A percentile compares a stretch with the other conserved stretches of the same genome.
These are phyloP conservation scores for Fomitiporia mediterranea DNA, from an alignment of 1,284 basidiomycete genomes.

Conservation along the genomic window DNA sequence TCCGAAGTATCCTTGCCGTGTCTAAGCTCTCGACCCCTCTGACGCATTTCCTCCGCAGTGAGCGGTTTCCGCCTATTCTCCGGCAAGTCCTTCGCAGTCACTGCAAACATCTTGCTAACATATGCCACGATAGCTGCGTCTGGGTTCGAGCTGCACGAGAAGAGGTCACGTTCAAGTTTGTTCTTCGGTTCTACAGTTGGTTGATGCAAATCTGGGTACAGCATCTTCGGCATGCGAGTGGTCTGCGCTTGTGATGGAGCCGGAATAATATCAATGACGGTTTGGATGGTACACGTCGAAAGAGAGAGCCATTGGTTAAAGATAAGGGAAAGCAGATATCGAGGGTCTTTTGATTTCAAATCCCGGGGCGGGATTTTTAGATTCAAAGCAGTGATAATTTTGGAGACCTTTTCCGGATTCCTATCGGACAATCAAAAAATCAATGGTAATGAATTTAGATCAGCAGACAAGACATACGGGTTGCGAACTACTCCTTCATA, in stretches of 20 bases:
- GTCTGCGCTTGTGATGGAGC: slow-evolving; percentile 82
- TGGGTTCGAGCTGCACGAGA: slow-evolving; percentile 59
- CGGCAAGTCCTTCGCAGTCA: slow-evolving; percentile 75
- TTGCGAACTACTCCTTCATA: slow-evolving; percentile 86
- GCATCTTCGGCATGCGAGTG: slow-evolving; percentile 86
- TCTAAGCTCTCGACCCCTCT: slow-evolving; percentile 59
- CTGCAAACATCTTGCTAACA: slow-evolving; percentile 99
- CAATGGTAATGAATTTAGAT: slow-evolving; percentile 7
- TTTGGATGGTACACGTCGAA: slow-evolving; percentile 89
- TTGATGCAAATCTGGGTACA: slow-evolving; percentile 77
- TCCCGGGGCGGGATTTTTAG: slow-evolving; percentile 88
- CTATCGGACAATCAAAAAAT: slow-evolving; percentile 35
- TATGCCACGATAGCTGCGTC: slow-evolving; percentile 75
- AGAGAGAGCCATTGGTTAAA: slow-evolving; percentile 97
- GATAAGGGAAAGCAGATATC: slow-evolving; percentile 79
- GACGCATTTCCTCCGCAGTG: slow-evolving; percentile 86
- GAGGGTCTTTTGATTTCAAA: slow-evolving; percentile 86
- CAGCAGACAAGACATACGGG: slow-evolving; percentile 57
- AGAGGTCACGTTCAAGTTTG: slow-evolving; percentile 81
- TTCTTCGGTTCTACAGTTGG: slow-evolving; percentile 59
- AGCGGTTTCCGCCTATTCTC: slow-evolving; percentile 76
- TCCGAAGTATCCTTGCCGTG: slow-evolving; percentile 41
- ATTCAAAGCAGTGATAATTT: slow-evolving; percentile 83
- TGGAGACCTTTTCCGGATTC: slow-evolving; percentile 83
- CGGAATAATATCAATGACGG: slow-evolving; percentile 90